Evolutionary conservation across 2,329 filamentous ascomycete genomes (phyloP).

Genomic region (Fusarium sp.): DNA sequence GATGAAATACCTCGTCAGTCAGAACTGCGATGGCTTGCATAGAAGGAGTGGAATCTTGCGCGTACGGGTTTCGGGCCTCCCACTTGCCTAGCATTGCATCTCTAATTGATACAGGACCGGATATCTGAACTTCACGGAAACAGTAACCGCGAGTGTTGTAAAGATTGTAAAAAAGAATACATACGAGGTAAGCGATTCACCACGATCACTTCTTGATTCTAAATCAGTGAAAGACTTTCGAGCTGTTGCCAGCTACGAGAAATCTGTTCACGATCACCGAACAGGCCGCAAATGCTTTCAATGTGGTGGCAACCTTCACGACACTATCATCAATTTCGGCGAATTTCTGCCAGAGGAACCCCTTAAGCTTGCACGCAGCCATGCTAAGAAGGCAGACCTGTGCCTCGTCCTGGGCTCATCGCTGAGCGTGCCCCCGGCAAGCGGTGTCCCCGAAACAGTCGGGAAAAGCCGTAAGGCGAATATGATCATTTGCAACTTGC

Average conservation of each 20-base stretch:
- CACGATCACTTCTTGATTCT: not conserved
- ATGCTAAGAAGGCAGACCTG: constrained; percentile 58
- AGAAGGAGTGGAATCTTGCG: constrained; percentile 60
- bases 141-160: constrained; percentile 60
- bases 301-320: constrained; percentile 55
- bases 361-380: constrained; percentile 50
- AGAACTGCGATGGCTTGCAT: constrained; percentile 57
- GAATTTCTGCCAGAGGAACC: constrained; percentile 52
- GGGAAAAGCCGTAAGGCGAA: constrained; percentile 49
- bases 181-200: constrained; percentile 52
- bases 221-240: constrained; percentile 54
- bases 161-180: constrained; percentile 60
- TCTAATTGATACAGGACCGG: constrained; percentile 48
- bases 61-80: constrained; percentile 40
- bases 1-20: constrained; percentile 59
- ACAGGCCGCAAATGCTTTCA: constrained; percentile 59
- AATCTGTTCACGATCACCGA: constrained; percentile 58
- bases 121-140: constrained; percentile 63
- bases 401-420: constrained; percentile 62
- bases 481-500: constrained; percentile 61
- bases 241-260: constrained; percentile 58
- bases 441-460: constrained; percentile 55
- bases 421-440: constrained; percentile 58
- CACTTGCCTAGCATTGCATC: rapidly evolving
- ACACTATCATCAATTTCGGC: constrained; percentile 61